phyloP scores from a whole-genome alignment of 2,329 filamentous ascomycete species.

The Penicillium sclerotigenum region DNA sequence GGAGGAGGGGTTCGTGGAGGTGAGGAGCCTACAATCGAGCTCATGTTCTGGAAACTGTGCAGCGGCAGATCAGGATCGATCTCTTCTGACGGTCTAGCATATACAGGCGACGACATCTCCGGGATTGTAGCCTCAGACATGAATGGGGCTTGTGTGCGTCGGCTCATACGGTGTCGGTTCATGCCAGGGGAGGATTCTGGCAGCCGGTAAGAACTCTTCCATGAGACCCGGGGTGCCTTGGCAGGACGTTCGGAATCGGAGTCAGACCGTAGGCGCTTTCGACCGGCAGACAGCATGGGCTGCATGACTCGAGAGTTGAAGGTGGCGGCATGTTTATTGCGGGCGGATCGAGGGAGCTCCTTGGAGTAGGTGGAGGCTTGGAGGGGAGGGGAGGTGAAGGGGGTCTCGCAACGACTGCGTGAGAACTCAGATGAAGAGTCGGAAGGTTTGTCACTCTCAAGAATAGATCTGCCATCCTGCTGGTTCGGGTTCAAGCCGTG shows the following conservation, averaged over 20 bases:
- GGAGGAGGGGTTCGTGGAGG: conserved; percentile 79
- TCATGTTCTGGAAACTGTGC: conserved; percentile 36
- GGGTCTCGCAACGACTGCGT: conserved; percentile 51
- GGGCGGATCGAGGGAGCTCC: conserved; percentile 60
- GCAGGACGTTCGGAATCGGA: conserved; percentile 53
- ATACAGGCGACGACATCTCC: conserved; percentile 55
- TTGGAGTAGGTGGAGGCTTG: conserved; percentile 83
- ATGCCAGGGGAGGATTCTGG: conserved; percentile 86
- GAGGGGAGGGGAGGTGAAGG: conserved; percentile 77
- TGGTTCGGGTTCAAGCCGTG: conserved; percentile 72
- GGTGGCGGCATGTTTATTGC: conserved; percentile 44
- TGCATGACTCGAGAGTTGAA: conserved; percentile 45
- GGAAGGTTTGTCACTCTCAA: conserved; percentile 70
- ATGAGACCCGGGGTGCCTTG: conserved; percentile 62
- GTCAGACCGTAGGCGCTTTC: conserved; percentile 70
- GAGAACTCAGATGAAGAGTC: conserved; percentile 84
- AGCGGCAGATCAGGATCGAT: conserved; percentile 78
- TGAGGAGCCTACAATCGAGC: conserved; percentile 66
- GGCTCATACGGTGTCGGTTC: conserved; percentile 69
- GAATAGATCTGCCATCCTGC: conserved; percentile 68
- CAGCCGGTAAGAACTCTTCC: conserved; percentile 74
- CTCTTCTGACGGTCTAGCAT: conserved; percentile 54
- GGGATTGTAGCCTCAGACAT: conserved; percentile 70
- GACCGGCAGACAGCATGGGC: conserved; percentile 49
- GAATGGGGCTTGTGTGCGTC: conserved; percentile 74